These are phyloP conservation scores for Lepraria neglecta DNA, from an alignment of 495 filamentous ascomycete genomes.

Conservation along the genomic window DNA sequence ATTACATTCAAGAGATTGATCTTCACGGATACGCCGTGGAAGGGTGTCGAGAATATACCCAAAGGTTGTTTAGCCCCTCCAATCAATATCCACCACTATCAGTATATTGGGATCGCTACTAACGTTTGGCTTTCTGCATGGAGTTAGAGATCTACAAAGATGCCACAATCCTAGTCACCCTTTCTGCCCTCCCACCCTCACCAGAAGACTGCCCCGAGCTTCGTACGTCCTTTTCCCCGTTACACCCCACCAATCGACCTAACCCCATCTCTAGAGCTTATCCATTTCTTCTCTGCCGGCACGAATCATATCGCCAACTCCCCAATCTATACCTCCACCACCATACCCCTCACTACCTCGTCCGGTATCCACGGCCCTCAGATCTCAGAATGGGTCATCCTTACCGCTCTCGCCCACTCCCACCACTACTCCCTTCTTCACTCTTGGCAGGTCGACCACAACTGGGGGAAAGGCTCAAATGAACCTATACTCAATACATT, in stretches of 20 bases:
- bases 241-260: background rate
- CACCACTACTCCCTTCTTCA: conserved; percentile 47
- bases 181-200: conserved; percentile 43
- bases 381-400: conserved; percentile 69
- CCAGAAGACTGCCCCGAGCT: conserved; percentile 30
- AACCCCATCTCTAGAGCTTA: conserved; percentile 48
- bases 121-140: background rate
- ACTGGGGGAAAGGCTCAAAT: conserved; percentile 32
- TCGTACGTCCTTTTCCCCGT: background rate
- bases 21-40: conserved; percentile 18
- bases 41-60: background rate
- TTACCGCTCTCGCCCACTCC: conserved; percentile 52
- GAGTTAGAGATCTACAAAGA: conserved; percentile 47
- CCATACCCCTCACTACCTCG: conserved; percentile 62
- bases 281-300: conserved; percentile 73
- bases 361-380: conserved; percentile 77
- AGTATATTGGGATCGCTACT: background rate
- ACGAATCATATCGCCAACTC: conserved; percentile 57
- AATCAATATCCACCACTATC: no score
- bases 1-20: conserved; percentile 33
- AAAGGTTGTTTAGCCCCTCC: conserved; percentile 5
- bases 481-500: conserved; percentile 23
- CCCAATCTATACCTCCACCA: conserved; percentile 58
- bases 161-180: conserved; percentile 60
- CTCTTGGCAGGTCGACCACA: conserved; percentile 38